phyloP scores from a whole-genome alignment of 345 rosid species.

The Clarkia xantiana region DNA sequence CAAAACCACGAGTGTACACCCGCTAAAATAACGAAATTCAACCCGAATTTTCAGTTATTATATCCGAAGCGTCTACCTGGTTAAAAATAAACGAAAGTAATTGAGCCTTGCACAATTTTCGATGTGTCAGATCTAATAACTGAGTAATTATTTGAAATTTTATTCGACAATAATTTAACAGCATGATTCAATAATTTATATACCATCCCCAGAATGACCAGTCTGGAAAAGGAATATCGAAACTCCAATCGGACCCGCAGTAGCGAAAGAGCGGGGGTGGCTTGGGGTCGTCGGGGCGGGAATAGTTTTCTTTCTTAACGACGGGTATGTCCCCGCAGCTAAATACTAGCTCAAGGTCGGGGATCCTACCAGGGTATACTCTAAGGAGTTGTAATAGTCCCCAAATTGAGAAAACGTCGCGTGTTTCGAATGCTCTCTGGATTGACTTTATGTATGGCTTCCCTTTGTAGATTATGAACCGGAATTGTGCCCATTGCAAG shows the following conservation, averaged over 20 bases:
- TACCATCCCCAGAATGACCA: conserved; percentile 88
- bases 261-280: conserved; percentile 38
- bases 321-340: conserved; percentile 21
- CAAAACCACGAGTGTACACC: too few relatives aligned
- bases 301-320: conserved; percentile 11
- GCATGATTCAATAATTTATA: too few relatives aligned
- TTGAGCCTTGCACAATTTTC: too few relatives aligned
- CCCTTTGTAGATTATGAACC: conserved; percentile 20
- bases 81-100: too few relatives aligned
- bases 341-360: conserved; percentile 25
- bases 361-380: conserved; percentile 21
- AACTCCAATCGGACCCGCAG: conserved; percentile 15
- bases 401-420: conserved; percentile 26
- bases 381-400: conserved; percentile 26
- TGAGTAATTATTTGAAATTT: background rate
- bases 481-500: conserved; percentile 13
- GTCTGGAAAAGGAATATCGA: conserved; percentile 48
- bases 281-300: conserved; percentile 4
- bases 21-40: too few relatives aligned
- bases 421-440: conserved; percentile 16
- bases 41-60: too few relatives aligned
- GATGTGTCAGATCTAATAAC: too few relatives aligned
- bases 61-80: too few relatives aligned
- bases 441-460: conserved; percentile 21
- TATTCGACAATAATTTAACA: too few relatives aligned